phyloP scores from a whole-genome alignment of 2,329 filamentous ascomycete species.

The Pezicula rhizophila region DNA sequence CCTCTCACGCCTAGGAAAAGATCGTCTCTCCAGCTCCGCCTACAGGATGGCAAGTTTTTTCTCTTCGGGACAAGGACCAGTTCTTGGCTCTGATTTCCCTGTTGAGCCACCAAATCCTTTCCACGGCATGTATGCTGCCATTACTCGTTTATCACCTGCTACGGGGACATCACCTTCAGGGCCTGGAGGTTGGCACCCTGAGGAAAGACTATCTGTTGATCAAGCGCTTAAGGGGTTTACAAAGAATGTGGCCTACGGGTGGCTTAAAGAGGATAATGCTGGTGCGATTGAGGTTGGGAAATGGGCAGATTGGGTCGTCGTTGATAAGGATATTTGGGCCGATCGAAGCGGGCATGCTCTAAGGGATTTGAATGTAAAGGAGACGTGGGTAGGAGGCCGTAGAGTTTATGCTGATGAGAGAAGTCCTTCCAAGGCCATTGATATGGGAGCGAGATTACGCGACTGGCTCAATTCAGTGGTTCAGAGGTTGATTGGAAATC shows the following conservation, averaged over 20 bases:
- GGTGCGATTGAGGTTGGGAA: conserved; percentile 55
- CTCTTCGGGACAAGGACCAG: conserved; percentile 35
- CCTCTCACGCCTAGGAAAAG: conserved; percentile 48
- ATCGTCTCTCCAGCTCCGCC: conserved; percentile 48
- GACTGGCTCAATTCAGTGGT: too few relatives aligned
- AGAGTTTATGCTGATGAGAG: conserved; percentile 24
- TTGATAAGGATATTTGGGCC: conserved; percentile 50
- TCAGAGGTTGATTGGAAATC: too few relatives aligned
- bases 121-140: conserved; percentile 63
- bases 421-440: too few relatives aligned
- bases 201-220: conserved; percentile 52
- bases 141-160: conserved; percentile 53
- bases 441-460: too few relatives aligned
- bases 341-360: conserved; percentile 43
- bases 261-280: conserved; percentile 51
- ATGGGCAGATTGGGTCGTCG: conserved; percentile 66
- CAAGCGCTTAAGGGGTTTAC: conserved; percentile 60
- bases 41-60: conserved; percentile 63
- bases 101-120: conserved; percentile 65
- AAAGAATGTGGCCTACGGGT: conserved; percentile 49
- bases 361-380: conserved; percentile 48
- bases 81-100: conserved; percentile 66
- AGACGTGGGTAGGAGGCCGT: conserved; percentile 63
- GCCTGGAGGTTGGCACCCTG: conserved; percentile 48
- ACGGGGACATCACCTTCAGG: conserved; percentile 46